These are phyloP conservation scores for Gentiana macrophylla DNA, from an alignment of 257 asterid genomes.

Conservation along the genomic window DNA sequence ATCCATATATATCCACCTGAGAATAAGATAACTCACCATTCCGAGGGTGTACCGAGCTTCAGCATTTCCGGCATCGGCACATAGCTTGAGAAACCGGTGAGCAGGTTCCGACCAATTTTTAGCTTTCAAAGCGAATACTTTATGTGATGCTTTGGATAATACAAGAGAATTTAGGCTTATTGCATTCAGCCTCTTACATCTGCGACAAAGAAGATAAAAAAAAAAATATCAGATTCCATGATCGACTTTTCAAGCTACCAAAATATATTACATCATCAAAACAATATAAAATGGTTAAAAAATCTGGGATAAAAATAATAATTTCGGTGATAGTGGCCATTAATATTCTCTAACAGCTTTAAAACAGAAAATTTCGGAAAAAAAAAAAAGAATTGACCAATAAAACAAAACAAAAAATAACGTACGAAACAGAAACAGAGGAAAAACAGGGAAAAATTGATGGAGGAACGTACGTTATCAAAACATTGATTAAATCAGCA, in stretches of 20 bases:
- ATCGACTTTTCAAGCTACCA: too few species aligned
- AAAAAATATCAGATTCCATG: neutral
- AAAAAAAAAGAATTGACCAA: too few species aligned
- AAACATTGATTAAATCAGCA: constrained; percentile 50
- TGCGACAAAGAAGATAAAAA: constrained; percentile 16
- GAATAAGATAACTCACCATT: constrained; percentile 43
- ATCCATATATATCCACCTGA: neutral
- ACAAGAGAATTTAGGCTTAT: constrained; percentile 48
- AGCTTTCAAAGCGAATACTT: constrained; percentile 47
- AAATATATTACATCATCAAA: neutral
- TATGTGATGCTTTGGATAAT: constrained; percentile 47
- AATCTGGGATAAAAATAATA: too few species aligned
- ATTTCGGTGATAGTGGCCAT: too few species aligned
- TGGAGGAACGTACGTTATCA: constrained; percentile 43
- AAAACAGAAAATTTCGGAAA: too few species aligned
- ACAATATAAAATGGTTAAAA: neutral
- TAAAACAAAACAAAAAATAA: too few species aligned
- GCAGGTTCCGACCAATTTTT: constrained; percentile 65
- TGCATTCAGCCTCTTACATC: constrained; percentile 64
- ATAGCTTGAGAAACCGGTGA: constrained; percentile 66
- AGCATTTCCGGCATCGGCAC: constrained; percentile 68
- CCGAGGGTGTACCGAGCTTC: constrained; percentile 75
- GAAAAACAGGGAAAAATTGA: neutral
- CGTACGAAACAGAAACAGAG: neutral
- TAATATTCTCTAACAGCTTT: too few species aligned